Percentiles rank a stretch among this genome's conserved stretches.
These are phyloP conservation scores for Botrytis aclada DNA, from an alignment of 2,329 filamentous ascomycete species.

Conservation along the genomic window DNA sequence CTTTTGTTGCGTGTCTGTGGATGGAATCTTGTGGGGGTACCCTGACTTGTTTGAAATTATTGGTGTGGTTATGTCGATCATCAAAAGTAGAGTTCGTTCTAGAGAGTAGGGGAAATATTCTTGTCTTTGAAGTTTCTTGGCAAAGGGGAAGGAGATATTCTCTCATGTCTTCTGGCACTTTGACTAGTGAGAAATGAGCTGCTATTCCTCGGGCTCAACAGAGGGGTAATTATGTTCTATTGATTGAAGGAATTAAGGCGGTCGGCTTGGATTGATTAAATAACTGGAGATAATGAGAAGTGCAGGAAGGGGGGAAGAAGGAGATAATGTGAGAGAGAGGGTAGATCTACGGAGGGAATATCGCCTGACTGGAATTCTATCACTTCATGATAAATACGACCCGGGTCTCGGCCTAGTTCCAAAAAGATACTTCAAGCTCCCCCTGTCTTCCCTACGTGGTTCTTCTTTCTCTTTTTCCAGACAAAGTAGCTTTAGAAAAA, in stretches of 20 bases:
- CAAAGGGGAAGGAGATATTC: background rate
- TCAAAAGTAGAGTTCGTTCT: background rate
- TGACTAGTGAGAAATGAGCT: background rate
- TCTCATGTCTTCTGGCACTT: background rate
- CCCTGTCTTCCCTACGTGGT: background rate
- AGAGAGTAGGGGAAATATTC: background rate
- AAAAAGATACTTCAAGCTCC: background rate
- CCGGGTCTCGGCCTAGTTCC: background rate
- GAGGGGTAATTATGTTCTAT: rapidly evolving
- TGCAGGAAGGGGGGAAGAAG: rapidly evolving
- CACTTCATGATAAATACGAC: background rate
- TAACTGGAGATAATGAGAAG: background rate
- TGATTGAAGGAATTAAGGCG: rapidly evolving
- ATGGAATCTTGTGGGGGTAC: background rate
- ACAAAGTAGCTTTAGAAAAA: no score
- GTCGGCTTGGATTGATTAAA: background rate
- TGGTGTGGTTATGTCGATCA: background rate
- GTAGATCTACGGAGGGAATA: background rate
- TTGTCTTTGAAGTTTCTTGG: background rate
- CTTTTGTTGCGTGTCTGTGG: background rate
- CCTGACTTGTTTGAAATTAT: background rate
- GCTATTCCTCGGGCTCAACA: rapidly evolving
- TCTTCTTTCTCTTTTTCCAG: background rate
- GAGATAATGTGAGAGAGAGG: no score
- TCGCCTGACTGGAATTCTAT: background rate